These are phyloP conservation scores for Helicocarpus griseus DNA, from an alignment of 2,329 filamentous ascomycete species.

Conservation along the genomic window DNA sequence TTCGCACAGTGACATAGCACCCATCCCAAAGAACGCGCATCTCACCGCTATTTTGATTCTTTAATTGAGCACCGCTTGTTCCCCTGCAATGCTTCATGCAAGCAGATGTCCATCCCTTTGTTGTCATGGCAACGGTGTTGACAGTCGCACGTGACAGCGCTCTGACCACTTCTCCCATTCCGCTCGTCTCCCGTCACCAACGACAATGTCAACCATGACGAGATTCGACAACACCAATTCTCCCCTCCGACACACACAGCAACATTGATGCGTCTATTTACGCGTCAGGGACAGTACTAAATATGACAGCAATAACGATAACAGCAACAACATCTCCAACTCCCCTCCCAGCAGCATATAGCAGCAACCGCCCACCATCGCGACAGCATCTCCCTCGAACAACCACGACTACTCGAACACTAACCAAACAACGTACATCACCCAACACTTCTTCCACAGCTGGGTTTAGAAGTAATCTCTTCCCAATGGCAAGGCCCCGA, in stretches of 20 bases:
- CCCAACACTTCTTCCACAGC: conserved; percentile 15
- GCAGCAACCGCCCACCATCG: conserved; percentile 24
- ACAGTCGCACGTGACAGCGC: conserved; percentile 8
- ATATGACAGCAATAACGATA: conserved; percentile 19
- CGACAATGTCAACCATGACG: neutral
- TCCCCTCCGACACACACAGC: neutral
- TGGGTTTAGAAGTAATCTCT: conserved; percentile 14
- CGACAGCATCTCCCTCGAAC: conserved; percentile 30
- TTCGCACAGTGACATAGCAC: too few species aligned
- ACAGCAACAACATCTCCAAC: conserved; percentile 27
- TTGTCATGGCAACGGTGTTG: conserved; percentile 14
- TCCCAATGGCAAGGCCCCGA: conserved; percentile 15
- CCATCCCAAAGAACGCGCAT: too few species aligned
- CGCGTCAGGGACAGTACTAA: conserved; percentile 9
- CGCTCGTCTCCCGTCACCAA: neutral
- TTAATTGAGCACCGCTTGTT: too few species aligned
- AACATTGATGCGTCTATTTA: conserved; percentile 9
- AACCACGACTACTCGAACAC: conserved; percentile 25
- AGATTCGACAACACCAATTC: conserved; percentile 3
- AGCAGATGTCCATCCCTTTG: neutral
- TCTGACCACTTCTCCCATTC: neutral
- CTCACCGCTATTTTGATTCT: too few species aligned
- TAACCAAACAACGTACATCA: conserved; percentile 25
- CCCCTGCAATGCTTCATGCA: neutral
- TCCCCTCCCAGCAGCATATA: too few species aligned